phyloP scores from a whole-genome alignment of 352 stramenopile genomes.

The Phytophthora melonis region DNA sequence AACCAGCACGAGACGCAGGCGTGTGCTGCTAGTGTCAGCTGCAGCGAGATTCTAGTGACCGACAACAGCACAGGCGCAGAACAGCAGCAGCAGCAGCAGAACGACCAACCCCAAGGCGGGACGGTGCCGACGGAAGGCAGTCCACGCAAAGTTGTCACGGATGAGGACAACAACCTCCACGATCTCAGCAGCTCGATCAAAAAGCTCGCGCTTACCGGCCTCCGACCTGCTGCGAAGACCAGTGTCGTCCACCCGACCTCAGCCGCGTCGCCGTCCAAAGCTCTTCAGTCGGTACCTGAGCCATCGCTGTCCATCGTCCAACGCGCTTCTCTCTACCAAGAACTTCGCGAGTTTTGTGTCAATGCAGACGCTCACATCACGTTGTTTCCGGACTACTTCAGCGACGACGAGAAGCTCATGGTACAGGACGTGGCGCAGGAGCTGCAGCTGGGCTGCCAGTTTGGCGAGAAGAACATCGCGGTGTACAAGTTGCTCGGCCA shows the following conservation, averaged over 20 bases:
- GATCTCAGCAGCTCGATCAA: constrained; percentile 43
- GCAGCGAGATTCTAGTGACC: constrained; percentile 16
- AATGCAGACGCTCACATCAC: constrained; percentile 60
- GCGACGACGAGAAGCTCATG: constrained; percentile 59
- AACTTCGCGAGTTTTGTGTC: constrained; percentile 65
- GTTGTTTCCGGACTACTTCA: constrained; percentile 79
- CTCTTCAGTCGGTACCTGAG: constrained; percentile 12
- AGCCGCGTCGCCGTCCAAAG: constrained; percentile 16
- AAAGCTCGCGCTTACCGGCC: constrained; percentile 37
- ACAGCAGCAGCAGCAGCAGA: constrained; percentile 13
- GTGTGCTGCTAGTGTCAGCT: constrained; percentile 9
- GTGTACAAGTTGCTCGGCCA: constrained; percentile 62
- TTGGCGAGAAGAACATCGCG: constrained; percentile 66
- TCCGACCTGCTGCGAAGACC: constrained; percentile 17
- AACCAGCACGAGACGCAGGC: constrained; percentile 35
- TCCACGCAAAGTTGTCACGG: constrained; percentile 16
- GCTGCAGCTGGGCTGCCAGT: constrained; percentile 67
- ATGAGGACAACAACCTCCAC: constrained; percentile 35
- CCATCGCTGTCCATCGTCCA: constrained; percentile 37
- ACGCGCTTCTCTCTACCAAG: constrained; percentile 58
- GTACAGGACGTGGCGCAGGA: constrained; percentile 59
- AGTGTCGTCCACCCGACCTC: constrained; percentile 21
- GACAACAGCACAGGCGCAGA: constrained; percentile 3
- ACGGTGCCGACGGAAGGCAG: neutral
- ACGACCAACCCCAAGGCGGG: constrained; percentile 28